Conservation (phyloP, 140 eudicot species). For the Senecio squalidus region DNA sequence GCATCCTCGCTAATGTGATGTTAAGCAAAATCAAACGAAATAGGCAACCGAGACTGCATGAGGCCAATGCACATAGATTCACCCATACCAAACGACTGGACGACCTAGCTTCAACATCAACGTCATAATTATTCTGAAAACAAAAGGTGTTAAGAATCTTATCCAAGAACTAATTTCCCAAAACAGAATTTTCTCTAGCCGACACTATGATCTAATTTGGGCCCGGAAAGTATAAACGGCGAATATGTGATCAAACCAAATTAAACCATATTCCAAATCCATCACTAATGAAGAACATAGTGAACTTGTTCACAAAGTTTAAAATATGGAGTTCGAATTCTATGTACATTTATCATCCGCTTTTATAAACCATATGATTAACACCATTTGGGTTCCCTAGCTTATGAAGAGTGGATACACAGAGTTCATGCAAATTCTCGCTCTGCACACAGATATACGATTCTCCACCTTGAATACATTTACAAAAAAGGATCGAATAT, state of each 20-base stretch:
- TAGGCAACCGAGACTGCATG: too few species aligned
- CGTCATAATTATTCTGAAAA: background rate
- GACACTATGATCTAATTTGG: constrained; percentile 12
- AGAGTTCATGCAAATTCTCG: too few species aligned
- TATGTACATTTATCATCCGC: background rate
- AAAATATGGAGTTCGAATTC: background rate
- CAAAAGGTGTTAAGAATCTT: constrained; percentile 7
- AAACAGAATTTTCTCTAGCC: background rate
- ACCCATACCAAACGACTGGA: too few species aligned
- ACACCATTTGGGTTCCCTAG: too few species aligned
- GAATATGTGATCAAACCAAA: constrained; percentile 7
- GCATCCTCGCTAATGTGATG: too few species aligned
- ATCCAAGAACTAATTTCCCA: background rate
- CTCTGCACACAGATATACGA: too few species aligned
- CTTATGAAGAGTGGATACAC: too few species aligned
- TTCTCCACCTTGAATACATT: too few species aligned
- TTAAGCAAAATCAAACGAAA: too few species aligned
- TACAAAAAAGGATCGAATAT: background rate
- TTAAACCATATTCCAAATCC: background rate
- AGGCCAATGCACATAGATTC: too few species aligned
- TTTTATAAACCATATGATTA: too few species aligned
- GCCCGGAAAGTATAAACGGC: background rate
- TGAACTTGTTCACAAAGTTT: background rate
- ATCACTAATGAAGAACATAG: background rate
- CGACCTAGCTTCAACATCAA: too few species aligned